Base-by-base conservation (phyloP, 2,329 filamentous ascomycete species). In the Phoma sp. region DNA sequence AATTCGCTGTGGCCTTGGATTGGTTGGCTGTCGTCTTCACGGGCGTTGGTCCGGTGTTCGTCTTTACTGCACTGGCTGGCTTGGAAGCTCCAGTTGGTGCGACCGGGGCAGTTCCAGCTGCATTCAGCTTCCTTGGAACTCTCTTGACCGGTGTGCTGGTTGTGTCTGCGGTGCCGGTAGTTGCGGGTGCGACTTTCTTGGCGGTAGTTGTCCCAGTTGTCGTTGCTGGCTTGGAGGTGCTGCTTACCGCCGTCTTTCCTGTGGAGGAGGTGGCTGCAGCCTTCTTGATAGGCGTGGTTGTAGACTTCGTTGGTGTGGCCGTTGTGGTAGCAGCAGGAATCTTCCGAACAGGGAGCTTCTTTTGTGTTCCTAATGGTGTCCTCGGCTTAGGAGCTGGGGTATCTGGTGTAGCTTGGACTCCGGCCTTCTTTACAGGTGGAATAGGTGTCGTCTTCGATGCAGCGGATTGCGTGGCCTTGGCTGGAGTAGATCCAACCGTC, bases 281-380 rank as follows among this genome's bases (percentile, higher is more conserved):
- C 37, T 62, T 67, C 33, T 61, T 63, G 11, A 53, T 43, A 14
- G 62, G 56, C 3, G 69, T 65, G 15, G 65, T 51, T 21, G 65
- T 53, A 21, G 67, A 55, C 33, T 73, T 74, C 42, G 61, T 64
- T 5, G 56, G 43, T 25, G 59, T 43, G 21, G 59, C 23, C 23
- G 23, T 45, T 3, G 53, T 48, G 2, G 47, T 48, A 7, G 28
- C 14, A 15, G 58, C 47, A 34, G 43, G 28, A 36, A 37, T 25
- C 14, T 29, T 54, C 7, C 25, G 50, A 18, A 48, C 29, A 21
- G 60, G 53, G 2, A 62, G 49, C 25, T 56, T 57, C 45, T 71
- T 72, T 38, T 64, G 64, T 23, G 63, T 65, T 1, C 61, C 61
- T 14, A 59, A 37, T 9, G 69, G 56, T 21, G 63, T 66, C 32